These are phyloP conservation scores for Vitis hybrid DNA, from an alignment of 177 flowering plant species.

Conservation along the genomic window DNA sequence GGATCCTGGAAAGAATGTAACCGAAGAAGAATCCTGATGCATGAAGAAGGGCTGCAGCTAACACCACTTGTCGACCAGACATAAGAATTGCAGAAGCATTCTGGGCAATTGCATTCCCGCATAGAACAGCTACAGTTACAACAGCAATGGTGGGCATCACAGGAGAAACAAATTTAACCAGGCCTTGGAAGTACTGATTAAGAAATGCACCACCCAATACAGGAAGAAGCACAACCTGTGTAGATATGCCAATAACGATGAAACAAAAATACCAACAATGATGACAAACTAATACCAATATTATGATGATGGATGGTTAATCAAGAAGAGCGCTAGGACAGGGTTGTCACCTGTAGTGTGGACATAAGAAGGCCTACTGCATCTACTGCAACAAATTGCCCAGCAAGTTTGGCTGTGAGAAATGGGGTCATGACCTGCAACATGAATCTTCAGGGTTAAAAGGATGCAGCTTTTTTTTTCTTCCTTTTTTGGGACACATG, in stretches of 20 bases:
- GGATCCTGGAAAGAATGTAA: conserved; percentile 65
- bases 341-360: conserved; percentile 62
- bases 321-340: neutral
- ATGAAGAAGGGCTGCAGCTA: conserved; percentile 68
- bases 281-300: too few relatives aligned
- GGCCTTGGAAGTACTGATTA: conserved; percentile 68
- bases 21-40: conserved; percentile 87
- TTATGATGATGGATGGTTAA: too few relatives aligned
- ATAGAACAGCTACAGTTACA: conserved; percentile 69
- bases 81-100: conserved; percentile 71
- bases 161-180: conserved; percentile 77
- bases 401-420: conserved; percentile 86
- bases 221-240: conserved; percentile 87
- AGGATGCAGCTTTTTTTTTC: too few relatives aligned
- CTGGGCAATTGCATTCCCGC: conserved; percentile 85
- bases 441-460: neutral
- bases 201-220: conserved; percentile 78
- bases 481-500: too few relatives aligned
- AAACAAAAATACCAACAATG: too few relatives aligned
- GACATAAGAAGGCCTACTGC: conserved; percentile 73
- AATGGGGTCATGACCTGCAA: conserved; percentile 85
- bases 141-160: conserved; percentile 86
- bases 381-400: conserved; percentile 86
- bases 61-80: conserved; percentile 74
- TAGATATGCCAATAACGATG: neutral